phyloP scores from a whole-genome alignment of 1,139 yeast genomes.

The Suhomyces kunorum region DNA sequence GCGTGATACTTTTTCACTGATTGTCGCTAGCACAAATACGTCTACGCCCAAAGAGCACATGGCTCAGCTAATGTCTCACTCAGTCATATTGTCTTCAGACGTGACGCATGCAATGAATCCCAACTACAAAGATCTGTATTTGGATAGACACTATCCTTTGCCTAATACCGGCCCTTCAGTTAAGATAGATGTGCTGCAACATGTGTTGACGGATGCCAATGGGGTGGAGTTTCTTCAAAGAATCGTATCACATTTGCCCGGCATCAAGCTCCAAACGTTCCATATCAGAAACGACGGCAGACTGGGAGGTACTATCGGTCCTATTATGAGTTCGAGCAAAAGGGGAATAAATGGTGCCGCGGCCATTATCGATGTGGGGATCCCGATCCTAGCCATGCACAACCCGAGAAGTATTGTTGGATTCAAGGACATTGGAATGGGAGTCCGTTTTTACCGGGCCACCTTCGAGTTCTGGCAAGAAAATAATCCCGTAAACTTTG shows the following conservation, averaged over 20 bases:
- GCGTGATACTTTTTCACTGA: constrained; percentile 17
- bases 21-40: constrained; percentile 11
- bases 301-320: constrained; percentile 52
- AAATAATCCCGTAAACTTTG: constrained; percentile 4
- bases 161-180: constrained; percentile 46
- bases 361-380: constrained; percentile 44
- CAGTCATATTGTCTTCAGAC: constrained; percentile 46
- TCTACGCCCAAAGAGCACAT: constrained; percentile 11
- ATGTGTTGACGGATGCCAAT: constrained; percentile 45
- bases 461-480: constrained; percentile 38
- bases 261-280: constrained; percentile 40
- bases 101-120: constrained; percentile 51
- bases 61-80: constrained; percentile 15
- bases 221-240: constrained; percentile 28
- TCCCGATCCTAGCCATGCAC: constrained; percentile 50
- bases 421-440: constrained; percentile 45
- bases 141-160: constrained; percentile 41
- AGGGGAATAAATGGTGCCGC: constrained; percentile 38
- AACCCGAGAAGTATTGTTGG: constrained; percentile 47
- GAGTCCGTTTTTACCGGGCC: constrained; percentile 39
- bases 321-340: constrained; percentile 37
- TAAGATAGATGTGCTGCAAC: constrained; percentile 44
- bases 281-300: constrained; percentile 47
- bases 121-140: constrained; percentile 39
- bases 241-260: constrained; percentile 23